Conservation (phyloP, 1,284 basidiomycete species). For the Grifola frondosa region DNA sequence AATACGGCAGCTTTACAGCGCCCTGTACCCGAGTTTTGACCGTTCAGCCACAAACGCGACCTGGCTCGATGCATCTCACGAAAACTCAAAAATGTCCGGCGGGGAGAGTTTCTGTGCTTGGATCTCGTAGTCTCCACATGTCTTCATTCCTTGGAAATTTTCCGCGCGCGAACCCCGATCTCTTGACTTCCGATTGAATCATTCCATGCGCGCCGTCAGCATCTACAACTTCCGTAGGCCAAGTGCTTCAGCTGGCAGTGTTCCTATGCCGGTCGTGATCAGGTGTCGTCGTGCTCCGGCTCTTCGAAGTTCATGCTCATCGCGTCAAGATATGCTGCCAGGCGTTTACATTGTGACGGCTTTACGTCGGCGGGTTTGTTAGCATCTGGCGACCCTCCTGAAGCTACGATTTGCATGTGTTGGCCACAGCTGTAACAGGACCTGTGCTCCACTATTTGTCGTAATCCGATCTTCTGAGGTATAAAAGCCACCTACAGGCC, state of each 20-base stretch:
- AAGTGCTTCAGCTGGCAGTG: slow-evolving; percentile 2
- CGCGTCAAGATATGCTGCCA: slow-evolving; percentile 10
- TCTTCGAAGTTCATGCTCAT: slow-evolving; percentile 10
- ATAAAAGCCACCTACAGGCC: slow-evolving; percentile 5
- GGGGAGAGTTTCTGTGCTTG: no score
- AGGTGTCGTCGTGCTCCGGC: slow-evolving; percentile 9
- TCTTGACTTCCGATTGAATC: slow-evolving; percentile 13
- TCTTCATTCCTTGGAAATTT: slow-evolving; percentile 4
- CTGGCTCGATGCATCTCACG: no score
- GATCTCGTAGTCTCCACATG: slow-evolving; percentile 9
- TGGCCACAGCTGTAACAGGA: slow-evolving; percentile 1
- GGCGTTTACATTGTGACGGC: slow-evolving; percentile 10
- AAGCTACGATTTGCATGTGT: slow-evolving; percentile 3
- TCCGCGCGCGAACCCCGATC: slow-evolving; percentile 5
- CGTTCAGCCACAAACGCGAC: neutral
- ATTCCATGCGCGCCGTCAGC: slow-evolving; percentile 7
- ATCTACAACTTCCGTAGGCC: slow-evolving; percentile 5
- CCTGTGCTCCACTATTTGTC: slow-evolving; percentile 11
- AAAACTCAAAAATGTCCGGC: no score
- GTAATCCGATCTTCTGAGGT: slow-evolving; percentile 7
- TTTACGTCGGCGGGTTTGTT: slow-evolving; percentile 17
- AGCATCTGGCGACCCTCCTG: no score
- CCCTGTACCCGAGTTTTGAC: slow-evolving; percentile 1
- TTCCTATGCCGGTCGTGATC: slow-evolving; percentile 15
- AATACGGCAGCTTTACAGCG: slow-evolving; percentile 11